Percentiles rank a stretch among this genome's conserved stretches.
phyloP scores from a whole-genome alignment of 1,284 basidiomycete genomes.

The Sphaerobolus stellatus region DNA sequence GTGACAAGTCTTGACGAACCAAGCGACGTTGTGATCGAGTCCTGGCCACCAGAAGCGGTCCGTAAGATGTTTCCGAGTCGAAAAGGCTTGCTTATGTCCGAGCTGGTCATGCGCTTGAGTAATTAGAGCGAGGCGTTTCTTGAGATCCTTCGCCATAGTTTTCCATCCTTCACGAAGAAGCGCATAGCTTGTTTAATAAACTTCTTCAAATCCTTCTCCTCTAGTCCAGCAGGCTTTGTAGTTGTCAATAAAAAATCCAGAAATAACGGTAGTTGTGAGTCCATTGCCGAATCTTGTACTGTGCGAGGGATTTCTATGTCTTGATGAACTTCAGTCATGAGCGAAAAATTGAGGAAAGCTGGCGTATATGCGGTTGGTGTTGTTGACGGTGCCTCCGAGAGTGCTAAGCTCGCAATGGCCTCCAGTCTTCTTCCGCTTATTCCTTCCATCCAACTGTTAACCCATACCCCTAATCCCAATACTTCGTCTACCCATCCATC shows the following conservation, averaged over 20 bases:
- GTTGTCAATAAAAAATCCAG: not conserved
- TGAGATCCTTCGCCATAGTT: conserved; percentile 18
- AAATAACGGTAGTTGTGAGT: too few relatives aligned
- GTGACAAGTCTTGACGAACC: conserved; percentile 3
- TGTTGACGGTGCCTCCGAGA: too few relatives aligned
- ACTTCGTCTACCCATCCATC: not conserved
- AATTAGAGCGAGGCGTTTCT: conserved; percentile 17
- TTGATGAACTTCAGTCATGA: not conserved
- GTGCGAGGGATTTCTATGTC: not conserved
- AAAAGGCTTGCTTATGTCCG: not conserved
- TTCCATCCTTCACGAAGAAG: conserved; percentile 21
- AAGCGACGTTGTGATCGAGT: not conserved
- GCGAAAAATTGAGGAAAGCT: not conserved
- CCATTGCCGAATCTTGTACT: not conserved
- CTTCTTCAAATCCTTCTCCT: not conserved
- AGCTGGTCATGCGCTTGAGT: not conserved
- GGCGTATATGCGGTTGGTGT: too few relatives aligned
- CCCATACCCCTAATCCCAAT: not conserved
- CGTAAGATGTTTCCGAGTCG: not conserved
- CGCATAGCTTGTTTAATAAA: conserved; percentile 17
- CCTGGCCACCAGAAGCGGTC: conserved; percentile 6
- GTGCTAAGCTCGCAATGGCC: not conserved
- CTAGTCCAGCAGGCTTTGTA: not conserved
- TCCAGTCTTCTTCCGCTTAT: too few relatives aligned
- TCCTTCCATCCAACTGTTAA: not conserved